Evolutionary conservation across 208 protist genomes (phyloP), one percentile per base, ranked within the genome.

Genomic region (Trypanosomatidae sp.): DNA sequence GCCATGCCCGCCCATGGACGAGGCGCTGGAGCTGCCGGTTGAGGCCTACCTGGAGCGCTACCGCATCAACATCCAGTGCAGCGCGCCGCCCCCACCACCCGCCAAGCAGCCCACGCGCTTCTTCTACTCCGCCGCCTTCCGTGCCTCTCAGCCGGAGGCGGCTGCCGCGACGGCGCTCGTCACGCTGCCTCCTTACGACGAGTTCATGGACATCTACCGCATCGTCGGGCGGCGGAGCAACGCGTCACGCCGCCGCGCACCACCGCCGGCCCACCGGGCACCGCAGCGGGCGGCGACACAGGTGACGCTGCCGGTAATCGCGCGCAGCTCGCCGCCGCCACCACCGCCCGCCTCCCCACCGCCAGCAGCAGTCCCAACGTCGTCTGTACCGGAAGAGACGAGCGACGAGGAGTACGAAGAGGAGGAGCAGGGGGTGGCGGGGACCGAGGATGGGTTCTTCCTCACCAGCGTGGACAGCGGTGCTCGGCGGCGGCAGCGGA

Each of bases 131-230:
- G 28, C 71, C 30, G 62, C 68, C 62, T 80, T 71, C 58, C 70
- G 69, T 28, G 36, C 46, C 3, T 33, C 70, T 9, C 22, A 60
- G 33, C n/a, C 46, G 22, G 47, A 19, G 41, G 66, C 56, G 41
- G 60, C 73, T 25, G 77, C 65, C 55, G 53, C 39, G 8, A 47
- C 22, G 30, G 49, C 64, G 25, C 84, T 94, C 62, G 90, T 97
- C 17, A 95, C 92, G n/a, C 77, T 97, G 53, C 92, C 92, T 1
- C 81, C 86, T 3, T 88, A 95, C 73, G 80, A 78, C 33, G 92
- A 97, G 79, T 97, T 95, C 73, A 97, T 97, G 92, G 87, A 97
- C 53, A 86, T 97, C 55, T 93, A 94, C 68, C 86, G 85, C 64
- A 74, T 94, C 44, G 55, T 73, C 5, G 59, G 74, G 0, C 69